phyloP scores from a whole-genome alignment of 805 yeast genomes.

The Candida maesae region DNA sequence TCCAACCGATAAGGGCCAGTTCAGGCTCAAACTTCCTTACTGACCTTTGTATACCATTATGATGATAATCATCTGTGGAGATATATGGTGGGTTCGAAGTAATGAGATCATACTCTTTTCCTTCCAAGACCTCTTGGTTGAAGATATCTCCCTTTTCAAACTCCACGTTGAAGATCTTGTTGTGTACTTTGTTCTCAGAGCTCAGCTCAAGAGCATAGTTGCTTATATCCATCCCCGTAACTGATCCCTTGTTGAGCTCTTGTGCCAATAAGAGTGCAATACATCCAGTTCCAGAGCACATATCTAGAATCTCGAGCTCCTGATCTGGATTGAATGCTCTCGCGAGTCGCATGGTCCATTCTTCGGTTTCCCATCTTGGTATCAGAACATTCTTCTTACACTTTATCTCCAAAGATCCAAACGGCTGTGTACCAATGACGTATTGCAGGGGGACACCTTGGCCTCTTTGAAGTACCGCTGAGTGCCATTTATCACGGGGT shows the following conservation, averaged over 20 bases:
- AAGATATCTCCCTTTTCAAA: conserved; percentile 12
- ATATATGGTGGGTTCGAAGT: conserved; percentile 94
- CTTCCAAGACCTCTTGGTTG: neutral
- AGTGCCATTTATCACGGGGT: conserved; percentile 40
- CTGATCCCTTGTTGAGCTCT: conserved; percentile 20
- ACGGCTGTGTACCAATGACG: conserved; percentile 82
- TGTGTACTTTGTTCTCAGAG: conserved; percentile 34
- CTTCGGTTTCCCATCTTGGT: conserved; percentile 96
- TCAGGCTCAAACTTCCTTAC: conserved; percentile 73
- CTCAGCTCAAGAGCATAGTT: conserved; percentile 50
- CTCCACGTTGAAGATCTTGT: conserved; percentile 9
- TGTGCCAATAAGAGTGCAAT: conserved; percentile 53
- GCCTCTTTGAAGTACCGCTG: conserved; percentile 54
- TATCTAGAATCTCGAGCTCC: conserved; percentile 45
- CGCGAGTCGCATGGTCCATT: conserved; percentile 60
- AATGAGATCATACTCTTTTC: conserved; percentile 43
- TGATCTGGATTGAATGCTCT: conserved; percentile 8
- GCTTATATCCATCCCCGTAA: conserved; percentile 57
- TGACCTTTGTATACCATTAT: conserved; percentile 48
- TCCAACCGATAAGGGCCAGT: conserved; percentile 74
- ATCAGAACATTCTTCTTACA: conserved; percentile 71
- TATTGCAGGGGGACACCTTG: conserved; percentile 74
- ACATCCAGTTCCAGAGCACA: conserved; percentile 91
- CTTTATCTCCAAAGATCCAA: conserved; percentile 59
- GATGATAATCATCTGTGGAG: conserved; percentile 40